Conservation (phyloP, 306 rosid species). For the Luffa acutangula region DNA sequence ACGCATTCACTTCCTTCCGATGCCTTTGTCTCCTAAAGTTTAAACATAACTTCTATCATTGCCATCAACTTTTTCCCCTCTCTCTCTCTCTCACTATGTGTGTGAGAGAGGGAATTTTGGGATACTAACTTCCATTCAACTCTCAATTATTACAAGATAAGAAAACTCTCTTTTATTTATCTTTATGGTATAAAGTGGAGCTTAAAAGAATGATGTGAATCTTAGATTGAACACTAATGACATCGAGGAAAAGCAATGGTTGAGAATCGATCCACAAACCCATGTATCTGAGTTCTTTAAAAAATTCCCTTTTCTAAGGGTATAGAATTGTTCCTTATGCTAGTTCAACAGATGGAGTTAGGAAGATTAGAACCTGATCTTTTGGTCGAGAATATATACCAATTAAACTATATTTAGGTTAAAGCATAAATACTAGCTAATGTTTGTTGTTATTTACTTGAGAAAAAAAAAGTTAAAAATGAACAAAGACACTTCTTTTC, state of each 20-base stretch:
- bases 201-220: not conserved
- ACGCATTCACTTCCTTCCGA: constrained; percentile 20
- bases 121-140: not conserved
- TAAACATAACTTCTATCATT: constrained; percentile 28
- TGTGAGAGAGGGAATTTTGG: not conserved
- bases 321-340: too few relatives aligned
- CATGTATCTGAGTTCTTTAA: not conserved
- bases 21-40: constrained; percentile 44
- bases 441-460: not conserved
- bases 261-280: not conserved
- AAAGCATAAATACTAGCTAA: too few relatives aligned
- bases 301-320: too few relatives aligned
- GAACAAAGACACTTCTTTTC: not conserved
- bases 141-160: not conserved
- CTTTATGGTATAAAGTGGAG: not conserved
- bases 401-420: too few relatives aligned
- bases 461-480: not conserved
- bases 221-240: not conserved
- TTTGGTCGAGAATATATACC: too few relatives aligned
- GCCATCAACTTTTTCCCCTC: constrained; percentile 25
- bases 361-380: too few relatives aligned
- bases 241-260: not conserved
- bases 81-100: not conserved
- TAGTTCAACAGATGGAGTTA: too few relatives aligned
- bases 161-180: not conserved